Evolutionary conservation across 2,329 filamentous ascomycete species (phyloP), one percentile per base, ranked within the genome.

Genomic region (Diplodia scrobiculata): DNA sequence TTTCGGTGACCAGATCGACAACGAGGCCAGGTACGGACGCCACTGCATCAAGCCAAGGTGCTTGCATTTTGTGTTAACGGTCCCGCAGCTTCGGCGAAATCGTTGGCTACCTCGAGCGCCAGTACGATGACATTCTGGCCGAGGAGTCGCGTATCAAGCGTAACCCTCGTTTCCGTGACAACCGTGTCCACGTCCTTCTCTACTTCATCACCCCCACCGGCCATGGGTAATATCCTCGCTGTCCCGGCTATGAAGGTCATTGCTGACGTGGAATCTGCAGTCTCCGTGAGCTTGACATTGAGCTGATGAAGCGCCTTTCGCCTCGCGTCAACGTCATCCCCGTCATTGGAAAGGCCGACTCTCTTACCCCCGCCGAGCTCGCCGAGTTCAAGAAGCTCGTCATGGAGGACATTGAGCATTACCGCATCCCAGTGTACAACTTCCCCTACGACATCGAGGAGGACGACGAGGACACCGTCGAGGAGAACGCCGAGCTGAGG

Each of bases 71-170:
- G 5, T 45, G 19, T 29, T 62, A 41, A 62, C 29, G 3, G 11
- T 45, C 6, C 72, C 68, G 66, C 72, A 96, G 92, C 83, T 99
- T 99, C 80, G 90, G 90, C 74, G 95, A 98, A 82, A 99, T 99
- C 75, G 93, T 97, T 73, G 94, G 93, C 73, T 97, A 96, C 82
- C 91, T 99, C 75, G 95, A 99, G 86, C 89, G 94, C 83, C 94
- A 99, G 87, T 98, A 98, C 81, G 95, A 99, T 81, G 93, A 98
- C 79, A 98, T 99, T 85, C 87, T 99, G 74, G 94, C 95, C 69
- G 94, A 98, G 84, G 95, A 99, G 84, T 98, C 95, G 75, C 92
- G 95, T 84, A 99, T 99, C 86, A 99, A 99, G 91, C 95, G 95
- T 92, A 99, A 99, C 84, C 95, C 95, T 73, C 89, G 95, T 76